A percentile compares a stretch with the other conserved stretches of the same genome.
Evolutionary conservation across 1,284 basidiomycete genomes (phyloP).

Genomic region (Acaromyces ingoldii): DNA sequence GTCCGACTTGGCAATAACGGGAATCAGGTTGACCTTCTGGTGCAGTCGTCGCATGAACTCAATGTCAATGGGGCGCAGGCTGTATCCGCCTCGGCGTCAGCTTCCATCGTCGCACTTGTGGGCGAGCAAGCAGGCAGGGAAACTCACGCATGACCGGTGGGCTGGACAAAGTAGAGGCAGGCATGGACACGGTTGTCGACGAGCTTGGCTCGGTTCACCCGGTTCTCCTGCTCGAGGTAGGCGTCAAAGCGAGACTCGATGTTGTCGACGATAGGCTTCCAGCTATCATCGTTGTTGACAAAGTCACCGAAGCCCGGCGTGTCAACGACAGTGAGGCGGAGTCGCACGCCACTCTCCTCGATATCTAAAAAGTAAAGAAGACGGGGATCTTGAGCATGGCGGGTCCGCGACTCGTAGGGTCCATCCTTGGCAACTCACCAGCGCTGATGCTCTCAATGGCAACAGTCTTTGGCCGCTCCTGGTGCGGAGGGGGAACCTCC

Average conservation of each 20-base stretch:
- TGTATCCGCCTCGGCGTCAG: too few species aligned
- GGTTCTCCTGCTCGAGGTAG: conserved; percentile 51
- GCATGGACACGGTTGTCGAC: conserved; percentile 50
- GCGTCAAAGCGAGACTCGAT: conserved; percentile 50
- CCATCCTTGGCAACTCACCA: conserved; percentile 18
- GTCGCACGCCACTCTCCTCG: conserved; percentile 50
- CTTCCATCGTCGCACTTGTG: too few species aligned
- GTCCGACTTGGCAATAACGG: conserved; percentile 50
- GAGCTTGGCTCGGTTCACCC: conserved; percentile 47
- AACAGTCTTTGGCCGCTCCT: conserved; percentile 46
- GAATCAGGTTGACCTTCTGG: conserved; percentile 49
- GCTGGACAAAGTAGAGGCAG: conserved; percentile 51
- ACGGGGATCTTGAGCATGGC: too few species aligned
- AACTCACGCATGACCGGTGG: conserved; percentile 42
- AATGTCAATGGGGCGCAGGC: conserved; percentile 48
- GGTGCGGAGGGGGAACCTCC: conserved; percentile 40
- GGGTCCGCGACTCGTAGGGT: too few species aligned
- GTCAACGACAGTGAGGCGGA: conserved; percentile 49
- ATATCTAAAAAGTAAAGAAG: conserved; percentile 27
- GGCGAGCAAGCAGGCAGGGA: background rate
- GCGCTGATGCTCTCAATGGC: conserved; percentile 51
- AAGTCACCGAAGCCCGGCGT: conserved; percentile 50
- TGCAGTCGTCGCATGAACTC: conserved; percentile 50
- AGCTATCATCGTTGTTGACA: conserved; percentile 50
- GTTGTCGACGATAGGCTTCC: conserved; percentile 50